phyloP scores from a whole-genome alignment of 768 basidiomycete species.

The Suillus brevipes region DNA sequence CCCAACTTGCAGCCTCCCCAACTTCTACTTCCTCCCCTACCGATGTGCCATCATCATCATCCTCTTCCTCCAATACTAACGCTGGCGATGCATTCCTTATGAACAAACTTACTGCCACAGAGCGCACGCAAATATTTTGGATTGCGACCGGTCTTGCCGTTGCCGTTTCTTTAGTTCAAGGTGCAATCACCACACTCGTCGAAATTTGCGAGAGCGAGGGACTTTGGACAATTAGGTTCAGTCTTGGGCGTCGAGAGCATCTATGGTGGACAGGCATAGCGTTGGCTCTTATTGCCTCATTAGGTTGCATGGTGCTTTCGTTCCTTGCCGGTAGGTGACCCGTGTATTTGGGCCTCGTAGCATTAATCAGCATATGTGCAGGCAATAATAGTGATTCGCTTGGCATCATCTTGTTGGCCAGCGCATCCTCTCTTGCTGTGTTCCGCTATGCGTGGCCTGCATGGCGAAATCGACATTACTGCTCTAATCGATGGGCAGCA shows the following conservation, averaged over 20 bases:
- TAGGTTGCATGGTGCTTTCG: not conserved
- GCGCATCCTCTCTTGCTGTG: slow-evolving; percentile 1
- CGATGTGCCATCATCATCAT: not conserved
- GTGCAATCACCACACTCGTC: not conserved
- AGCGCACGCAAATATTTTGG: not conserved
- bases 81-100: not conserved
- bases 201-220: slow-evolving; percentile 5
- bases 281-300: not conserved
- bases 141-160: not conserved
- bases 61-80: not conserved
- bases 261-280: slow-evolving; percentile 3
- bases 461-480: slow-evolving; percentile 5
- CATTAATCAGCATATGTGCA: not conserved
- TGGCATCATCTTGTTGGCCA: not conserved
- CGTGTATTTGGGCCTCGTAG: not conserved
- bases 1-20: not conserved
- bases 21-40: not conserved
- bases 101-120: not conserved
- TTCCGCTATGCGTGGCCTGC: slow-evolving; percentile 5
- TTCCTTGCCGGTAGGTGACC: slow-evolving; percentile 1
- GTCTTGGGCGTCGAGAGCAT: not conserved
- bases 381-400: slow-evolving; percentile 3
- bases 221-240: slow-evolving; percentile 3
- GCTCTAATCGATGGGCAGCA: slow-evolving; percentile 2
- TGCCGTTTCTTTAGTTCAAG: slow-evolving; percentile 1